Evolutionary conservation across 768 basidiomycete species (phyloP).

Genomic region (Neoboletus magnificus): DNA sequence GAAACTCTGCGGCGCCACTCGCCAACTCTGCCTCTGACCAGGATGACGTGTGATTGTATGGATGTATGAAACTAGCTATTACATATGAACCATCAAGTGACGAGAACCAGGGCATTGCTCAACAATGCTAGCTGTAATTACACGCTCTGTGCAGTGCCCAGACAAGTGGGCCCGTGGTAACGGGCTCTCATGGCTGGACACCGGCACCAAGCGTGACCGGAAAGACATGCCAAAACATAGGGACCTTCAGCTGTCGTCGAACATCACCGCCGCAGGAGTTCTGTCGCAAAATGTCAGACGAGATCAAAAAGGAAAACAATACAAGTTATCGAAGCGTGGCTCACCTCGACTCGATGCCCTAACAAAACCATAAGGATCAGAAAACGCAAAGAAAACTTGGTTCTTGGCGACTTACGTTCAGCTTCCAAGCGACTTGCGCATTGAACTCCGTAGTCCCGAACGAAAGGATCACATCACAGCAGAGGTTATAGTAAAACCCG

Average conservation of each 20-base stretch:
- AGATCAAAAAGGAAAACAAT: no score
- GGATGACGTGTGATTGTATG: no score
- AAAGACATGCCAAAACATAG: not conserved
- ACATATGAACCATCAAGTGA: not conserved
- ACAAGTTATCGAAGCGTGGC: not conserved
- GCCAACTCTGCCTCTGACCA: not conserved
- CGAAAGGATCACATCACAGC: slow-evolving; percentile 8
- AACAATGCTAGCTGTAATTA: not conserved
- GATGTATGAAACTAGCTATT: no score
- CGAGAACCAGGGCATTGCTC: not conserved
- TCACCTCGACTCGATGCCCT: slow-evolving; percentile 11
- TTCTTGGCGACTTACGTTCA: slow-evolving; percentile 1
- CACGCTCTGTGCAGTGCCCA: not conserved
- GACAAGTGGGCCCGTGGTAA: not conserved
- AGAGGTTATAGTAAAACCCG: slow-evolving; percentile 4
- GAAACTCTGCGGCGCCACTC: not conserved
- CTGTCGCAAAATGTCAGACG: not conserved
- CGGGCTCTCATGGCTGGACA: not conserved
- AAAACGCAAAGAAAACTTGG: not conserved
- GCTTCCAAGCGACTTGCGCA: slow-evolving; percentile 12
- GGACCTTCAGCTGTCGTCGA: slow-evolving; percentile 1
- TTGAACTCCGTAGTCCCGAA: slow-evolving; percentile 27
- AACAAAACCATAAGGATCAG: not conserved
- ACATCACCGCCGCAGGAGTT: slow-evolving; percentile 2
- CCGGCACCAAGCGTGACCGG: not conserved